Percentiles rank a stretch among this genome's conserved stretches.
Evolutionary conservation across 148 eudicot genomes (phyloP).

Genomic region (Hydrangea macrophylla): DNA sequence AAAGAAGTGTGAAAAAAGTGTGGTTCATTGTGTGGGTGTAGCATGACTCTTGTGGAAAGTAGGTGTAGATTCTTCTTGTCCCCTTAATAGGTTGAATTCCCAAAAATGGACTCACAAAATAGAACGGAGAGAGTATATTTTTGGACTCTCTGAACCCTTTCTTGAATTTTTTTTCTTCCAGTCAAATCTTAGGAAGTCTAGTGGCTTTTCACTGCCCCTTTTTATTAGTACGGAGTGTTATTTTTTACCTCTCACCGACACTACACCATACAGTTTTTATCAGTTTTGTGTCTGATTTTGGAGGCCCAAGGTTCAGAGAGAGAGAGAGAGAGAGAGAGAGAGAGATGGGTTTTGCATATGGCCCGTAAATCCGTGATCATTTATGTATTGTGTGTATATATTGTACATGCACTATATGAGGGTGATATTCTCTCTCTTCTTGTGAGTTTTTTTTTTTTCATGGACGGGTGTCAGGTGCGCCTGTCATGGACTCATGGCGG

Average conservation of each 20-base stretch:
- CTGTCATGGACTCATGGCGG: not conserved
- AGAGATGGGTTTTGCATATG: not conserved
- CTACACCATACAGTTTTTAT: not conserved
- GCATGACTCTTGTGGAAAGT: too few species aligned
- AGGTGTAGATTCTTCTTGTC: too few species aligned
- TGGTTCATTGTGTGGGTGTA: too few species aligned
- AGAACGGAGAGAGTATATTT: too few species aligned
- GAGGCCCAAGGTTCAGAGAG: not conserved
- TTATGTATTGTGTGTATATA: not conserved
- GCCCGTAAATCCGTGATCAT: conserved; percentile 16
- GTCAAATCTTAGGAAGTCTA: conserved; percentile 20
- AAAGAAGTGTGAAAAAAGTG: too few species aligned
- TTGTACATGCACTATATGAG: not conserved
- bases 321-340: not conserved
- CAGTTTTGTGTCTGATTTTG: conserved; percentile 1
- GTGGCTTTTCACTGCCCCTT: conserved; percentile 1
- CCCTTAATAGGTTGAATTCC: too few species aligned
- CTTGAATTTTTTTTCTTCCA: conserved; percentile 14
- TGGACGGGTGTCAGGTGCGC: conserved; percentile 10
- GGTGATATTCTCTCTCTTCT: not conserved
- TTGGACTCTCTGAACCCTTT: conserved; percentile 9
- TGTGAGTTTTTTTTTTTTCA: conserved; percentile 8
- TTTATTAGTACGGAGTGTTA: not conserved
- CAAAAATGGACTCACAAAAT: too few species aligned
- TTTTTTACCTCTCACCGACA: not conserved